Conservation (phyloP, 805 yeast species). For the Lipomyces mesembrius region DNA sequence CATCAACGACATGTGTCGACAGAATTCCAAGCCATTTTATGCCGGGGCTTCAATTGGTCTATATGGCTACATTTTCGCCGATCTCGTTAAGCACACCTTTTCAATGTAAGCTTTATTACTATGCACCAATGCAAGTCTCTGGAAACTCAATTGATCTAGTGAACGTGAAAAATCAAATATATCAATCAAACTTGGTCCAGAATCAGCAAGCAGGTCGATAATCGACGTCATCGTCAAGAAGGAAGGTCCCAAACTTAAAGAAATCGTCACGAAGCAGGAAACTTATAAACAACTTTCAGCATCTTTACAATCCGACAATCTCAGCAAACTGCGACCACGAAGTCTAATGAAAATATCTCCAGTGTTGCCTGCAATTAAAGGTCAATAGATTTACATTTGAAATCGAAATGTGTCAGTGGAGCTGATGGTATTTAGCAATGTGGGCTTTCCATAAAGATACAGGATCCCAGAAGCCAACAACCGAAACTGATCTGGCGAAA, state of each 20-base stretch:
- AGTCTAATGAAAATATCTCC: conserved; percentile 57
- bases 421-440: conserved; percentile 48
- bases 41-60: conserved; percentile 74
- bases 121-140: conserved; percentile 39
- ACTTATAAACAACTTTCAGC: conserved; percentile 37
- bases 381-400: conserved; percentile 9
- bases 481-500: conserved; percentile 1
- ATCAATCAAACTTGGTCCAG: conserved; percentile 58
- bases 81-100: conserved; percentile 65
- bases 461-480: background rate
- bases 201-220: conserved; percentile 52
- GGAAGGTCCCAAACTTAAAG: conserved; percentile 41
- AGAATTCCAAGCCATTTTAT: conserved; percentile 65
- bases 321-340: conserved; percentile 41
- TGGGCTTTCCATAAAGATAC: conserved; percentile 49
- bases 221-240: conserved; percentile 45
- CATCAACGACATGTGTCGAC: conserved; percentile 63
- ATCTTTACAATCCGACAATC: conserved; percentile 23
- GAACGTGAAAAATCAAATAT: conserved; percentile 57
- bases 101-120: conserved; percentile 36
- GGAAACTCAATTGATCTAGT: conserved; percentile 39
- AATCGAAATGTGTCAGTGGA: background rate
- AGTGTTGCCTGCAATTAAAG: conserved; percentile 52
- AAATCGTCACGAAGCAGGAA: conserved; percentile 42
- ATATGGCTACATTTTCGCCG: conserved; percentile 81